Percentiles rank a stretch among this genome's conserved stretches.
Conservation (phyloP, 352 stramenopile species). For the Globisporangium acanthophoron region DNA sequence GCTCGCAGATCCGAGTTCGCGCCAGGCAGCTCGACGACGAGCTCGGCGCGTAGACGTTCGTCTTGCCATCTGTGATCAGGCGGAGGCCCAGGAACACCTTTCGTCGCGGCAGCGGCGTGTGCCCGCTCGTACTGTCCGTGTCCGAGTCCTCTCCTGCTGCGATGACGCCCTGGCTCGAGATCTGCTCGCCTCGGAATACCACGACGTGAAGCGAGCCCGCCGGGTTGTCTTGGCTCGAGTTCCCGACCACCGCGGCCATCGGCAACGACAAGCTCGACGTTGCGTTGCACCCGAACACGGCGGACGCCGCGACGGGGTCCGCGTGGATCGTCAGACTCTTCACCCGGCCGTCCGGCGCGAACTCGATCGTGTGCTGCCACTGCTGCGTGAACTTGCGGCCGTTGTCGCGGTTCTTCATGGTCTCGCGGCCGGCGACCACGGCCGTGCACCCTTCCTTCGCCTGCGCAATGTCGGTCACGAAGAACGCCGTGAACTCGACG, state of each 20-base stretch:
- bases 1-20: conserved; percentile 53
- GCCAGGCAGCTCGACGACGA: conserved; percentile 71
- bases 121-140: conserved; percentile 31
- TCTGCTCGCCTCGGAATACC: conserved; percentile 81
- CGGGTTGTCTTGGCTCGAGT: conserved; percentile 72
- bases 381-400: conserved; percentile 87
- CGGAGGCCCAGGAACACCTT: conserved; percentile 68
- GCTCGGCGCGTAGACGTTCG: conserved; percentile 80
- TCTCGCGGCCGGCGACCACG: conserved; percentile 78
- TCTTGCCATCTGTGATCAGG: conserved; percentile 80
- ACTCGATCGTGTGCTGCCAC: conserved; percentile 89
- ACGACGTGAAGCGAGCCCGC: conserved; percentile 67
- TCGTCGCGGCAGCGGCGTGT: conserved; percentile 25
- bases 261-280: conserved; percentile 82
- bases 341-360: conserved; percentile 77
- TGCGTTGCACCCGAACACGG: conserved; percentile 84
- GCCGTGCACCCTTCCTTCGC: conserved; percentile 78
- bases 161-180: conserved; percentile 50
- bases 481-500: conserved; percentile 86
- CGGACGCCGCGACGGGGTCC: conserved; percentile 79
- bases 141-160: conserved; percentile 44
- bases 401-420: conserved; percentile 88
- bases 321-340: conserved; percentile 85
- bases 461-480: conserved; percentile 86
- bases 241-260: conserved; percentile 79